Evolutionary conservation across 306 rosid species (phyloP), one percentile per base, ranked within the genome.

Genomic region (Ochetophila trinervis): DNA sequence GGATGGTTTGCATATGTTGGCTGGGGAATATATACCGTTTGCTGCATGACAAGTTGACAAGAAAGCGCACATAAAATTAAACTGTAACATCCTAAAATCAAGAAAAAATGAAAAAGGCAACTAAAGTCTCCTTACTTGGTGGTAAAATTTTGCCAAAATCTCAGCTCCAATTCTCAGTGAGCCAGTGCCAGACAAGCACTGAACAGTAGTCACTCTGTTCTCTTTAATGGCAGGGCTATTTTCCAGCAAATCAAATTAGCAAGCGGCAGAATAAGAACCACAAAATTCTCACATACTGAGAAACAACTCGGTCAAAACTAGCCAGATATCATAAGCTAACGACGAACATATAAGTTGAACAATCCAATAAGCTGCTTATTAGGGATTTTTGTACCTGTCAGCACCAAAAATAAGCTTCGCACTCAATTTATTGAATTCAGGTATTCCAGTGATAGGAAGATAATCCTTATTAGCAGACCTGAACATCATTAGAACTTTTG

Each of bases 91-190:
- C 58, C 22, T 60, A 61, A 42, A 57, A 48, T 57, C 45, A 47
- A 62, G 76, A 27, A 19, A 16, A 53, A 18, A 57, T 14, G 4
- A 24, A 36, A 1, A 36, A 2, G 44, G 11, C 10, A 66, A 67
- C 47, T 51, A 34, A 65, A 80, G 42, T 49, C 47, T 45, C 51
- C 57, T 62, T 83, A 90, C 97, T 74, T 86, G 84, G 78, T 79
- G 88, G 81, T 90, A 93, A 80, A 90, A 90, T 57, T 70, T 84
- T 21, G 90, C 95, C 84, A 90, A 85, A 80, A 90, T 87, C 66
- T 93, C 99, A 30, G 96, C 96, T 36, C 99, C 99, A 63, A 93
- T 84, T 69, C 99, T 87, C 70, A 93, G 65, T 45, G 99, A 83
- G 48, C 97, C 99, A 74, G 88, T 84, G 70, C 97, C 99, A 57